Conservation (phyloP, 345 rosid species). For the Diplotaxis tenuifolia region DNA sequence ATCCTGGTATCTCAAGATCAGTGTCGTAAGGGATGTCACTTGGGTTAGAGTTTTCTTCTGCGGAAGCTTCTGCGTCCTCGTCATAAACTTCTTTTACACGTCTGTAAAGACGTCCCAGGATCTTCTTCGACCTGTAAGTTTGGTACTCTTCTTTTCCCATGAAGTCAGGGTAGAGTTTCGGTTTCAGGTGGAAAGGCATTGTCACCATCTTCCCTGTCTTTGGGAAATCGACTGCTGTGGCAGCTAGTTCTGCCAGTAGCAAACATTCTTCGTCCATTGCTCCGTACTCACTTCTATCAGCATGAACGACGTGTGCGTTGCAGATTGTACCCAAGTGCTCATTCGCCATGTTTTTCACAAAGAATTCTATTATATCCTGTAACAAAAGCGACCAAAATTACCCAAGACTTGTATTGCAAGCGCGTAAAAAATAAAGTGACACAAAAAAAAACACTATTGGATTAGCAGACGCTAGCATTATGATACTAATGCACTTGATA, state of each 20-base stretch:
- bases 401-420: slow-evolving; percentile 5
- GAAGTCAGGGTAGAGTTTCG: slow-evolving; percentile 80
- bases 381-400: slow-evolving; percentile 17
- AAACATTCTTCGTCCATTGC: slow-evolving; percentile 71
- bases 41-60: slow-evolving; percentile 38
- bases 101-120: slow-evolving; percentile 76
- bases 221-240: slow-evolving; percentile 90
- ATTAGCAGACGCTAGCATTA: slow-evolving; percentile 4
- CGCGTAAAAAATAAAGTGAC: not conserved
- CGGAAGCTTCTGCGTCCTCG: slow-evolving; percentile 44
- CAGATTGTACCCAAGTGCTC: slow-evolving; percentile 76
- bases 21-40: slow-evolving; percentile 58
- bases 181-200: slow-evolving; percentile 66
- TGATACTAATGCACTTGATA: not conserved
- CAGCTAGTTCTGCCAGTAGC: slow-evolving; percentile 74
- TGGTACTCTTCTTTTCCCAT: slow-evolving; percentile 78
- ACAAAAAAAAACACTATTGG: not conserved
- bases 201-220: slow-evolving; percentile 77
- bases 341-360: slow-evolving; percentile 61
- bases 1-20: slow-evolving; percentile 60
- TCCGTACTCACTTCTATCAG: slow-evolving; percentile 67
- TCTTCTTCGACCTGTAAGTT: slow-evolving; percentile 68
- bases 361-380: slow-evolving; percentile 81
- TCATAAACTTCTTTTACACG: slow-evolving; percentile 56
- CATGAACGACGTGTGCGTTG: slow-evolving; percentile 85